Base-by-base conservation (phyloP, 768 basidiomycete species). In the Cantharellus anzutake region DNA sequence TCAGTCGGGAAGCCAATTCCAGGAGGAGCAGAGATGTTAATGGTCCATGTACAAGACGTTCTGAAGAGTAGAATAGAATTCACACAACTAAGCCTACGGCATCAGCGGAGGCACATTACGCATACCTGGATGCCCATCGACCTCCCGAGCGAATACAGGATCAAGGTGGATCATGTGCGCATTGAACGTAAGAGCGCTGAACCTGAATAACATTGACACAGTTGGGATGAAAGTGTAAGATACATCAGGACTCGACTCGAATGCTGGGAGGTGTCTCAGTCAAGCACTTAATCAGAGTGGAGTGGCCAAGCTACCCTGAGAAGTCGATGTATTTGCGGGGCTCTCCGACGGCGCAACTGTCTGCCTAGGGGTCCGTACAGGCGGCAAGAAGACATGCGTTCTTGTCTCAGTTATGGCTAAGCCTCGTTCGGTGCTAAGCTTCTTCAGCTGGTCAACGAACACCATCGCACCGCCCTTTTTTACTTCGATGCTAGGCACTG, bases 101-200 rank as follows among this genome's bases (percentile, higher is more conserved):
- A 5, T 37, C 56, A 7, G 42, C 5, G 38, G 52, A 37, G 7
- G 52, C 44, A 48, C 29, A 11, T 7, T 11, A 37, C 35, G 66
- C 74, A 59, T 63, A 80, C 84, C 86, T 62, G 81, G 76, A 63
- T 87, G 86, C 4, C 84, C 84, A 69, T 91, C 84, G 20, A 72
- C 74, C 35, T 71, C 69, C 51, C 76, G 79, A 3, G 84, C 79
- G 66, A 82, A 87, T 34, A 81, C 78, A 60, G 80, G 79, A 70
- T 90, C 86, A 37, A 90, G 76, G 69, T 92, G 88, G 63, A 92
- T 86, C 64, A 80, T 76, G 64, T 92, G 88, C 7, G 79, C 84
- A 65, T 92, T 91, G 72, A 87, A 88, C 64, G 82, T 90, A 34
- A 92, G 73, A 20, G 88, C 86, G 3, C 86, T 90, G 71, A 84